Evolutionary conservation across 805 yeast genomes (phyloP), one percentile per base, ranked within the genome.

Genomic region (Kazachstania taianensis): DNA sequence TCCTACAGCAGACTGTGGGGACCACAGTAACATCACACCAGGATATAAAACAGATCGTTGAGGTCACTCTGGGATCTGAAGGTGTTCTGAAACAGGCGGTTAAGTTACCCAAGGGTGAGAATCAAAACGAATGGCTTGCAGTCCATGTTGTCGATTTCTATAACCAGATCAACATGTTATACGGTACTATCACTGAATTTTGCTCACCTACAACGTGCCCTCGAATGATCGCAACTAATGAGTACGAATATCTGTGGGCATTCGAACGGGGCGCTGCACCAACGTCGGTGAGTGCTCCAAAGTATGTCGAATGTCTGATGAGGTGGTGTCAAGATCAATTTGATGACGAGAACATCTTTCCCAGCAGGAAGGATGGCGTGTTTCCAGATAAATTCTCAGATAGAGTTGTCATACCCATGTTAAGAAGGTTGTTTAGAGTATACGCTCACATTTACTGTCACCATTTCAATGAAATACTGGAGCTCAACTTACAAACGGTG

Each of bases 381-480:
- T 92, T 92, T 59, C 92, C 96, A 6, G 76, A 76, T 35, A 84
- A 80, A 46, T 87, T 94, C 50, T 76, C 77, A 16, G 70, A 77
- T 6, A 50, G 42, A 33, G 69, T 84, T 42, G 82, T 85, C 30
- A 81, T 78, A 50, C 87, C 94, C 14, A 84, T 92, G 32, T 75
- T 92, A 68, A 85, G 89, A 61, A 73, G 98, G 46, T 66, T 92
- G 34, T 92, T 87, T 61, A 72, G 98, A 55, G 86, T 92, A 3
- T 92, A 92, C 53, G 97, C 98, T 1, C 99, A 92, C 61, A 83
- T 92, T 30, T 92, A 92, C 60, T 92, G 98, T 54, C 97, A 92
- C 54, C 99, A 92, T 58, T 89, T 92, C 59, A 95, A 86, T 55
- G 96, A 89, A 59, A 82, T 92, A 39, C 74, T 86, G 28, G 97